A percentile compares a stretch with the other conserved stretches of the same genome.
Conservation (phyloP, 352 stramenopile genomes). For the Phytophthora chlamydospora region DNA sequence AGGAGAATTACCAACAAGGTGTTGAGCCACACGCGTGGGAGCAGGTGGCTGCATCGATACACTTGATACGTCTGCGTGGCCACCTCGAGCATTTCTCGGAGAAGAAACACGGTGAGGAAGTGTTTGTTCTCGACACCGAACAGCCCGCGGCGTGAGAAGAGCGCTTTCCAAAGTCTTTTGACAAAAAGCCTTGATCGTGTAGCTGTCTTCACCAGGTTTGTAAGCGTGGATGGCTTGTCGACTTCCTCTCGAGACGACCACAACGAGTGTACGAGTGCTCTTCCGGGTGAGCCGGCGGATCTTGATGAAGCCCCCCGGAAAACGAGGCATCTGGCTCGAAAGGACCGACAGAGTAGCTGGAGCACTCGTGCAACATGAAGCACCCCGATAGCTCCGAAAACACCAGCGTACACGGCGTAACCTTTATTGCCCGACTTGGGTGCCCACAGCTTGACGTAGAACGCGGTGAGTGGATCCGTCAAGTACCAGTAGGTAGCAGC, state of each 20-base stretch:
- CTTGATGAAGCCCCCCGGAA: too few relatives aligned
- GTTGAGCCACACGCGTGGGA: slow-evolving; percentile 27
- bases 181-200: background rate
- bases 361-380: background rate
- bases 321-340: too few relatives aligned
- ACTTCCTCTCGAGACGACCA: background rate
- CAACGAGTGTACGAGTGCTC: too few relatives aligned
- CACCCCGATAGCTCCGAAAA: background rate
- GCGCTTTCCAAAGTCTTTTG: background rate
- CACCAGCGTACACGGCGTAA: too few relatives aligned
- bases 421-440: background rate
- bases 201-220: background rate
- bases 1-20: slow-evolving; percentile 21
- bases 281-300: too few relatives aligned
- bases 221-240: background rate
- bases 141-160: slow-evolving; percentile 7
- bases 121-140: slow-evolving; percentile 15
- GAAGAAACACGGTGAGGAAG: slow-evolving; percentile 15
- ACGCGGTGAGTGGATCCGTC: slow-evolving; percentile 5
- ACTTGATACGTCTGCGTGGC: slow-evolving; percentile 13
- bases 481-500: slow-evolving; percentile 8
- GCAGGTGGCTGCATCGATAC: slow-evolving; percentile 14
- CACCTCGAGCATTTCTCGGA: slow-evolving; percentile 16
- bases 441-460: slow-evolving; percentile 8
- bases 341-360: background rate